These are phyloP conservation scores for Citrus sinensis DNA, from an alignment of 345 rosid genomes.

Conservation along the genomic window DNA sequence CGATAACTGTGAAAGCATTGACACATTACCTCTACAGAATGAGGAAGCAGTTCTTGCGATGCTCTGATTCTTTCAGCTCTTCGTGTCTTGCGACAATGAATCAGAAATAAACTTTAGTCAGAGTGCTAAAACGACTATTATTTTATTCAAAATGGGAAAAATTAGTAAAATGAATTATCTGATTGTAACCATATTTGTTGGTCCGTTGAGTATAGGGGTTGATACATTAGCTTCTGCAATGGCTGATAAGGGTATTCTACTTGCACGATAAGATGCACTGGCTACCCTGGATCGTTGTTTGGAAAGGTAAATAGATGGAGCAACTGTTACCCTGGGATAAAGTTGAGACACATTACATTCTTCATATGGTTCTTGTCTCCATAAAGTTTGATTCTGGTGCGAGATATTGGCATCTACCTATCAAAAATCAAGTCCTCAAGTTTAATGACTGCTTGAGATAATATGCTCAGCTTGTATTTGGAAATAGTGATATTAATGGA, in stretches of 20 bases:
- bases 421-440: not conserved
- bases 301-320: slow-evolving; percentile 21
- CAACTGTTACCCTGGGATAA: slow-evolving; percentile 19
- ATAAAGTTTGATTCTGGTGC: slow-evolving; percentile 20
- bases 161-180: not conserved
- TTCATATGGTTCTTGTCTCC: slow-evolving; percentile 17
- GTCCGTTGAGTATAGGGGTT: not conserved
- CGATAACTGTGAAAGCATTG: not conserved
- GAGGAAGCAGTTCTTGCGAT: slow-evolving; percentile 45
- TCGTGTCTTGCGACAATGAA: slow-evolving; percentile 41
- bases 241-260: slow-evolving; percentile 7
- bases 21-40: slow-evolving; percentile 35
- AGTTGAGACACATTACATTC: slow-evolving; percentile 9
- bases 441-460: not conserved
- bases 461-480: not conserved
- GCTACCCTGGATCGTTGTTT: slow-evolving; percentile 4
- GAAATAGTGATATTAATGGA: not conserved
- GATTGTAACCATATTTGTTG: not conserved
- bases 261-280: slow-evolving; percentile 26
- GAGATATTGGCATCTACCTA: slow-evolving; percentile 7
- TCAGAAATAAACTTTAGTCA: not conserved
- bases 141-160: not conserved
- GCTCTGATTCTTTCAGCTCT: slow-evolving; percentile 40
- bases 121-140: not conserved
- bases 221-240: not conserved